Base-by-base conservation (phyloP, 345 rosid species). In the Salix dunnii region DNA sequence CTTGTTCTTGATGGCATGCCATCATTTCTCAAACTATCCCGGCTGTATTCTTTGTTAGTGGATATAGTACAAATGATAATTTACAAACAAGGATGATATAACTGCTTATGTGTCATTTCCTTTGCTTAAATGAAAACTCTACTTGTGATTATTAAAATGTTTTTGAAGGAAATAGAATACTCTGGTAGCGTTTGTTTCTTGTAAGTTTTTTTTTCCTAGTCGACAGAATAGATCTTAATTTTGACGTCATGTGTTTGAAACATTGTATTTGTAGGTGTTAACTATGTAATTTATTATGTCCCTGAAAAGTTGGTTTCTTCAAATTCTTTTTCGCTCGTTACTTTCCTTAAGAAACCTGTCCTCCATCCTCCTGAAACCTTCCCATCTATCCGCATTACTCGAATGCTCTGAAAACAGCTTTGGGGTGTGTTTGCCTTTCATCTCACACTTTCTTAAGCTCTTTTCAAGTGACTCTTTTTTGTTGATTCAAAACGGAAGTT, bases 231-330 rank as follows among this genome's bases (percentile, higher is more conserved):
- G 16, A 67, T 42, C 27, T 31, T 68, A 74, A 63, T 70, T 33
- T 75, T 79, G 49, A 74, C 68, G 42, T 72, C 70, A 53, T 61
- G 66, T 81, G 30, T 73, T 77, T 72, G 74, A 68, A 76, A 78
- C 67, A 36, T 58, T 58, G 28, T 58, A 58, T 58, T 74, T 78
- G 73, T 81, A 74, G 81, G 72, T 82, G 58, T 42, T 10, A 10
- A 42, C 14, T 11, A 42, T 77, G 75, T 43, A 46, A 9, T 69
- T 64, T 77, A 70, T 74, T 74, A 42, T 74, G 77, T 48, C 67
- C 58, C 43, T 76, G 67, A 75, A 78, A 77, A 76, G 55, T 78
- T 76, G 71, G 77, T 80, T 73, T 65, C 73, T 43, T 74, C 72
- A 9, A 70, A 74, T 81, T 70, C 64, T 58, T 74, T 58, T 76